These are phyloP conservation scores for Trametes meyenii DNA, from an alignment of 768 basidiomycete species.

Conservation along the genomic window DNA sequence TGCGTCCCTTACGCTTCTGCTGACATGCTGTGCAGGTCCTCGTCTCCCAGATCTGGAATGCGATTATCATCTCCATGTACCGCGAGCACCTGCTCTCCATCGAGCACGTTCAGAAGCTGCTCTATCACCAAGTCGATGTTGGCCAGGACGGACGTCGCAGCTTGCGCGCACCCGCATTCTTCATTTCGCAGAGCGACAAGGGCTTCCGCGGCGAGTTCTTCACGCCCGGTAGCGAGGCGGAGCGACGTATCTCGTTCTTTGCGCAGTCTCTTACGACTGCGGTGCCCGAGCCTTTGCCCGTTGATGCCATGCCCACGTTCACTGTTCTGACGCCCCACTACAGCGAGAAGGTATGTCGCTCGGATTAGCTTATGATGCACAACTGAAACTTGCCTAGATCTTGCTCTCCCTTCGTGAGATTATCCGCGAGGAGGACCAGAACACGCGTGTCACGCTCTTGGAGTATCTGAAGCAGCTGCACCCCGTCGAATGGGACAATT, in stretches of 20 bases:
- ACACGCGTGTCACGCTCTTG: constrained; percentile 93
- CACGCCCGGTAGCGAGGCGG: constrained; percentile 92
- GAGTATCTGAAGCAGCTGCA: constrained; percentile 99
- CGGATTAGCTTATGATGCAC: background rate
- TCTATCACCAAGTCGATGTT: constrained; percentile 95
- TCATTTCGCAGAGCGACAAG: constrained; percentile 93
- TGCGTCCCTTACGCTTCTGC: background rate
- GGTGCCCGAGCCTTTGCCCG: constrained; percentile 89
- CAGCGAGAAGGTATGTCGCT: constrained; percentile 80
- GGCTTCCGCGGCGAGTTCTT: constrained; percentile 87
- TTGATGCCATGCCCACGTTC: constrained; percentile 99
- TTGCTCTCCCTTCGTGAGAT: constrained; percentile 95
- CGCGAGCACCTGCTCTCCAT: constrained; percentile 98
- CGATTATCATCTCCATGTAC: constrained; percentile 99
- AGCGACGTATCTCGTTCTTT: constrained; percentile 98
- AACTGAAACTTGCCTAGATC: constrained; percentile 52
- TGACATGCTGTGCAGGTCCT: constrained; percentile 61
- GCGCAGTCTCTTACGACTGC: constrained; percentile 96
- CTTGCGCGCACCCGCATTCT: constrained; percentile 95
- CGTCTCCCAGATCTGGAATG: constrained; percentile 99
- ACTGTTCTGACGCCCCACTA: constrained; percentile 98
- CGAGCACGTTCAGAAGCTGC: constrained; percentile 96
- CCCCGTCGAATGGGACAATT: constrained; percentile 98
- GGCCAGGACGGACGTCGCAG: constrained; percentile 85
- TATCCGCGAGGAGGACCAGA: constrained; percentile 97